Base-by-base conservation (phyloP, 495 filamentous ascomycete species). In the Xylaria curta region DNA sequence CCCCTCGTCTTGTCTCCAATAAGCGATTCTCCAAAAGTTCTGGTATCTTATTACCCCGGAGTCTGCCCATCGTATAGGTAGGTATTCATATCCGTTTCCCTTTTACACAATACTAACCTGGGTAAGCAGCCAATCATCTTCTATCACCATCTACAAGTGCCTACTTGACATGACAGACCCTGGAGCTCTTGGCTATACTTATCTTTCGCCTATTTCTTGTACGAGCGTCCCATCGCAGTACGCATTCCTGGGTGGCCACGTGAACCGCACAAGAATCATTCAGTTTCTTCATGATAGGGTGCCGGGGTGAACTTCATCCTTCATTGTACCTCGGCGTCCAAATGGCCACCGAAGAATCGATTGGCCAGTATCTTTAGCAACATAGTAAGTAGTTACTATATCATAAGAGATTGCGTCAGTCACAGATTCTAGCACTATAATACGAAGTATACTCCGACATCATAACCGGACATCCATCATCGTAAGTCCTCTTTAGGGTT, bases 231-330 rank as follows among this genome's bases (percentile, higher is more conserved):
- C 40, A 9, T 24, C 61, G 38, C 17, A 49, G 40, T 4, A 64
- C 42, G 40, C 61, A 51, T 33, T 51, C 46, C 63, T 24, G 19
- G 46, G 19, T 53, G 7, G 28, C 63, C 63, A 66, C 63, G 63
- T 66, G 63, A 31, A 56, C 53, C 24, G 12, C 51, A 10, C 3
- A 31, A 26, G 26, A 56, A n/a, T 31, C 4, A 24, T 17, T 6
- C 17, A 21, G 6, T 17, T 51, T 24, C n/a, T 21, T 51, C 47
- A 5, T 24, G n/a, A n/a, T 24, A 10, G n/a, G 2, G n/a, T 21
- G 49, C 49, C 49, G 21, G 10, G 24, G 49, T 24, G 0, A 26
- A 4, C 17, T 24, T 12, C 53, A 31, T 56, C 12, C 13, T 56
- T 31, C 15, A 31, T 31, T 56, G 13, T 56, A 15, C 19, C 28